phyloP scores from a whole-genome alignment of 139 green algal genomes.

The Pleodorina starrii region DNA sequence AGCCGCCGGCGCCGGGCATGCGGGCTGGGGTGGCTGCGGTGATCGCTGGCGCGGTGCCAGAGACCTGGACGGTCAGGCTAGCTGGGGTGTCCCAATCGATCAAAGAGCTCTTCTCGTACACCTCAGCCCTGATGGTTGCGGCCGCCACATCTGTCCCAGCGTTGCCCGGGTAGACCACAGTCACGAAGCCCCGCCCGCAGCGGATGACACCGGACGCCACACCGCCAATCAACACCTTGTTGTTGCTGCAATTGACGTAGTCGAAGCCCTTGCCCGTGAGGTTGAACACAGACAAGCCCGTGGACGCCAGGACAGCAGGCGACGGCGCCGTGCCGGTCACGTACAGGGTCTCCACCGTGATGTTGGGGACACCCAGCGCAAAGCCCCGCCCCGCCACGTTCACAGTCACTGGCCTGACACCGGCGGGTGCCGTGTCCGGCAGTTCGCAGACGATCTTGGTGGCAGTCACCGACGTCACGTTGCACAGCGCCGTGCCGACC shows the following conservation, averaged over 20 bases:
- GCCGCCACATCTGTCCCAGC: not conserved
- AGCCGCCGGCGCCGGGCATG: conserved; percentile 31
- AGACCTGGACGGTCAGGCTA: not conserved
- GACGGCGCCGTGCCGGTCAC: not conserved
- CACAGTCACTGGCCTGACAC: not conserved
- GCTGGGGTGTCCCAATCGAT: conserved; percentile 20
- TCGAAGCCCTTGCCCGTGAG: conserved; percentile 56
- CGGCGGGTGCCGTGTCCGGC: conserved; percentile 9
- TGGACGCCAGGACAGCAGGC: not conserved
- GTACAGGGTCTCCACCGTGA: conserved; percentile 39
- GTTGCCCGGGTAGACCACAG: conserved; percentile 18
- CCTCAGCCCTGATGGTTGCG: not conserved
- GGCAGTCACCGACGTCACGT: not conserved
- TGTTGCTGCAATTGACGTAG: conserved; percentile 13
- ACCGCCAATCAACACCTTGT: conserved; percentile 33
- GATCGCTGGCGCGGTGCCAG: not conserved
- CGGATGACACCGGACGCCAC: not conserved
- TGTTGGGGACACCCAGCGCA: not conserved
- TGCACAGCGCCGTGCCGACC: not conserved
- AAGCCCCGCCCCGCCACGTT: conserved; percentile 9
- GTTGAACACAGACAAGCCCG: conserved; percentile 12
- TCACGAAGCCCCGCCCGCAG: not conserved
- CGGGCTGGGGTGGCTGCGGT: not conserved
- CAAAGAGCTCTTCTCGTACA: not conserved
- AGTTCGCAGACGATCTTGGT: conserved; percentile 7